These are phyloP conservation scores for Russula sp. DNA, from an alignment of 768 basidiomycete species.

Conservation along the genomic window DNA sequence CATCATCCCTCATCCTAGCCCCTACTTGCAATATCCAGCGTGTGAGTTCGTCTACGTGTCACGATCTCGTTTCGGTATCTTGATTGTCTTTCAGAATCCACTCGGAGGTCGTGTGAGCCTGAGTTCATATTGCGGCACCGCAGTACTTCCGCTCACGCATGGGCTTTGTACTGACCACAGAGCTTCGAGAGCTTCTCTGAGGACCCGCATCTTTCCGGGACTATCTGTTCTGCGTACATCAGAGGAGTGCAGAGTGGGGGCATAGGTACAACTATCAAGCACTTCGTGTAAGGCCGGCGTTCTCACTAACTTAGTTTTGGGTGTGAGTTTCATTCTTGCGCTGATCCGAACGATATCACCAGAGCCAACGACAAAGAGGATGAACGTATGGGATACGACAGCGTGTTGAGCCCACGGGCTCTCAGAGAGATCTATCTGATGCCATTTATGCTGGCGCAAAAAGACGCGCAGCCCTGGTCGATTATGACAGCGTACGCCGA, in stretches of 20 bases:
- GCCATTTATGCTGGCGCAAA: constrained; percentile 60
- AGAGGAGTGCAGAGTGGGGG: constrained; percentile 75
- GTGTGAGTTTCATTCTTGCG: background rate
- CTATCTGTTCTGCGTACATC: constrained; percentile 68
- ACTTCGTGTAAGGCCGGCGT: constrained; percentile 59
- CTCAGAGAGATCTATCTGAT: constrained; percentile 59
- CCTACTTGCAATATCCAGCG: constrained; percentile 87
- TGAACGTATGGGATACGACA: constrained; percentile 62
- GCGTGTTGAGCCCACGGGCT: constrained; percentile 48
- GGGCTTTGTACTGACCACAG: constrained; percentile 35
- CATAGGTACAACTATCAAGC: constrained; percentile 75
- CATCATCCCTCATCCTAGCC: constrained; percentile 67
- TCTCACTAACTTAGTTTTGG: no score
- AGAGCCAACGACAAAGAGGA: constrained; percentile 83
- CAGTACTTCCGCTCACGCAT: constrained; percentile 19
- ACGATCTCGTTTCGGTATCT: background rate
- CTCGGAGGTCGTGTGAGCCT: constrained; percentile 60
- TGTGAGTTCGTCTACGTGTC: constrained; percentile 38
- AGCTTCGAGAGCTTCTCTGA: constrained; percentile 79
- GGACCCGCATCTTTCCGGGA: constrained; percentile 71
- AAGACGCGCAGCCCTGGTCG: constrained; percentile 51
- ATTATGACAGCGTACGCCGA: constrained; percentile 54
- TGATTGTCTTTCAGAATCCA: constrained; percentile 47
- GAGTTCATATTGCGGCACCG: constrained; percentile 3
- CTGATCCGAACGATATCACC: constrained; percentile 8